Evolutionary conservation across 208 protist genomes (phyloP).

Genomic region (Wallacemonas collosoma): DNA sequence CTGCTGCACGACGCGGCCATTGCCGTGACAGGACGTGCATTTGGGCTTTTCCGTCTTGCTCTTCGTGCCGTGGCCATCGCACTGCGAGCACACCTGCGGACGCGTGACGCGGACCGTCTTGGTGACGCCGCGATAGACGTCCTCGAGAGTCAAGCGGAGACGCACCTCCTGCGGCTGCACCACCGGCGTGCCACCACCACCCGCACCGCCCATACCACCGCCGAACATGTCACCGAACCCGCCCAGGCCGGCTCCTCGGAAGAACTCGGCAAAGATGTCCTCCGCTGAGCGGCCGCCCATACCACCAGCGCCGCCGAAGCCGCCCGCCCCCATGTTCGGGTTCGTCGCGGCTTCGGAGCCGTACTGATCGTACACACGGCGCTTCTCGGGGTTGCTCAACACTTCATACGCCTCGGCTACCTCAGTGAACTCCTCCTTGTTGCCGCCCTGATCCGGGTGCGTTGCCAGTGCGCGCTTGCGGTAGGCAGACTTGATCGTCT

Average conservation of each 20-base stretch:
- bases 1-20: conserved; percentile 91
- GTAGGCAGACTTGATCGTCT: conserved; percentile 92
- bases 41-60: conserved; percentile 86
- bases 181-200: conserved; percentile 42
- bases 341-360: conserved; percentile 84
- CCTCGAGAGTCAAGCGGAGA: conserved; percentile 78
- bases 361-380: conserved; percentile 97
- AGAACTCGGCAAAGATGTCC: conserved; percentile 94
- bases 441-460: conserved; percentile 92
- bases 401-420: conserved; percentile 97
- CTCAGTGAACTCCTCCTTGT: conserved; percentile 92
- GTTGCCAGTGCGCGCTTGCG: conserved; percentile 90
- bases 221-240: conserved; percentile 85
- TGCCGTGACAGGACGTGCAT: conserved; percentile 94
- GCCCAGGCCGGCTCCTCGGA: conserved; percentile 73
- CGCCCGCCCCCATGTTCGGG: conserved; percentile 49
- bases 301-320: conserved; percentile 52
- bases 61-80: conserved; percentile 87
- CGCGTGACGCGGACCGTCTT: conserved; percentile 83
- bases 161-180: conserved; percentile 83
- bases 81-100: conserved; percentile 86
- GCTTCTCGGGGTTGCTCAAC: conserved; percentile 95
- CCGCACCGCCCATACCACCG: conserved; percentile 33
- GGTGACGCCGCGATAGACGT: conserved; percentile 81
- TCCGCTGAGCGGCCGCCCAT: conserved; percentile 70